Percentiles rank a stretch among this genome's conserved stretches.
Conservation (phyloP, 768 basidiomycete genomes). For the Tulasnella sp. region DNA sequence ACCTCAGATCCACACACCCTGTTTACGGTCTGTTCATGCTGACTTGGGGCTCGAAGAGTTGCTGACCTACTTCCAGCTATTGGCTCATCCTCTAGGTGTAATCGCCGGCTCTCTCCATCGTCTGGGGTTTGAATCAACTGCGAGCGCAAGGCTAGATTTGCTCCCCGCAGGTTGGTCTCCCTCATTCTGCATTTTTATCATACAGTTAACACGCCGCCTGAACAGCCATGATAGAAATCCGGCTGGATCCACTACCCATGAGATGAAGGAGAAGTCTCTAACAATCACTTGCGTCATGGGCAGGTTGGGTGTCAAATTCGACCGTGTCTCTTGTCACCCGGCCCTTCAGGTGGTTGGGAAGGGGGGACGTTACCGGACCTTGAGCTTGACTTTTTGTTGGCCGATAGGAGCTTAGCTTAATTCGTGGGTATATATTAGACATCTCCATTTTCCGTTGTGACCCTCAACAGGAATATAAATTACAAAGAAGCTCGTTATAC, state of each 20-base stretch:
- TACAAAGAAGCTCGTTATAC: neutral
- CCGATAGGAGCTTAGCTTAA: too few species aligned
- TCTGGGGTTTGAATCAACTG: neutral
- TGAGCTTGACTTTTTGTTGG: too few species aligned
- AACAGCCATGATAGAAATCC: slow-evolving; percentile 15
- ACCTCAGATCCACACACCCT: neutral
- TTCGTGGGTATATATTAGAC: neutral
- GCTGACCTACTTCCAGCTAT: neutral
- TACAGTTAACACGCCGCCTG: too few species aligned
- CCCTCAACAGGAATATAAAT: neutral
- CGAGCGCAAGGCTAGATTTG: neutral
- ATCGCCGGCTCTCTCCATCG: neutral
- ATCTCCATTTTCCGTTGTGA: neutral
- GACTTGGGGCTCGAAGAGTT: neutral
- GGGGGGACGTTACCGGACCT: too few species aligned
- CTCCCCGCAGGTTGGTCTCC: neutral
- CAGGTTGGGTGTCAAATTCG: neutral
- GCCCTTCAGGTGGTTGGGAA: neutral
- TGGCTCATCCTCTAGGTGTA: neutral
- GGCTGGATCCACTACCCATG: slow-evolving; percentile 3
- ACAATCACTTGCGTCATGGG: neutral
- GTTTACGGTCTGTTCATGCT: neutral
- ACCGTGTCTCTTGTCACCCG: neutral
- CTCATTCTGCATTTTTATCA: neutral
- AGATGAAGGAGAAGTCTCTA: neutral